Evolutionary conservation across 2,329 filamentous ascomycete genomes (phyloP).

Genomic region (Gremmenia infestans): DNA sequence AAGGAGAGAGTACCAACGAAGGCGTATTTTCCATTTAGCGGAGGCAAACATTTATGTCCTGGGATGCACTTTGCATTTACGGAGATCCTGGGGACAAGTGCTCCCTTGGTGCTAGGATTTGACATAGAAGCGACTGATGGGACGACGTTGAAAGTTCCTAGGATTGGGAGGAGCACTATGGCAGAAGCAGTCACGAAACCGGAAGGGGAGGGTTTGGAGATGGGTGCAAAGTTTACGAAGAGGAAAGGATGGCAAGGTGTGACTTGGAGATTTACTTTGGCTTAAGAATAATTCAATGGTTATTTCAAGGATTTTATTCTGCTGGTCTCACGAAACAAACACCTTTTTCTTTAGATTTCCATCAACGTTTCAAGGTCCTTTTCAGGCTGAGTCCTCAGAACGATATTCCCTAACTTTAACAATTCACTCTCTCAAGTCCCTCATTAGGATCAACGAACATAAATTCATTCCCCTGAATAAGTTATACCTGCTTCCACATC

Average conservation of each 20-base stretch:
- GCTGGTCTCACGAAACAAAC: too few relatives aligned
- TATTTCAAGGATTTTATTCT: not conserved
- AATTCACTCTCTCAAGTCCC: too few relatives aligned
- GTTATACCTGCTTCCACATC: too few relatives aligned
- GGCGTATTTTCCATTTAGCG: slow-evolving; percentile 34
- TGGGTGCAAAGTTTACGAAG: slow-evolving; percentile 17
- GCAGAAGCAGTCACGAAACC: slow-evolving; percentile 19
- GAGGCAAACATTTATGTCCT: slow-evolving; percentile 36
- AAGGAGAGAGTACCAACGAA: slow-evolving; percentile 13
- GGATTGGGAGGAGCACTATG: slow-evolving; percentile 8
- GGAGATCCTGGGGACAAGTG: slow-evolving; percentile 33
- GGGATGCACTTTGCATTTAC: slow-evolving; percentile 36
- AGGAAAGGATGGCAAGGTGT: slow-evolving; percentile 23
- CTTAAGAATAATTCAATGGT: not conserved
- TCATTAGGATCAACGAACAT: too few relatives aligned
- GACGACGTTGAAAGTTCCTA: slow-evolving; percentile 10
- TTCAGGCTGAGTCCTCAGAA: too few relatives aligned
- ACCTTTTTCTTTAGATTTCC: too few relatives aligned
- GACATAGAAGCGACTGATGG: slow-evolving; percentile 21
- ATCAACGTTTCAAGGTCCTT: too few relatives aligned
- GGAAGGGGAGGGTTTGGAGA: slow-evolving; percentile 4
- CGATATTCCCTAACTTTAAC: too few relatives aligned
- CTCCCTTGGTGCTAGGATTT: slow-evolving; percentile 31
- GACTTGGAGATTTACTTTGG: slow-evolving; percentile 13
- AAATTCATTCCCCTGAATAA: too few relatives aligned